Evolutionary conservation across 2,329 filamentous ascomycete species (phyloP).

Genomic region (Lecanoromycetidae sp.): DNA sequence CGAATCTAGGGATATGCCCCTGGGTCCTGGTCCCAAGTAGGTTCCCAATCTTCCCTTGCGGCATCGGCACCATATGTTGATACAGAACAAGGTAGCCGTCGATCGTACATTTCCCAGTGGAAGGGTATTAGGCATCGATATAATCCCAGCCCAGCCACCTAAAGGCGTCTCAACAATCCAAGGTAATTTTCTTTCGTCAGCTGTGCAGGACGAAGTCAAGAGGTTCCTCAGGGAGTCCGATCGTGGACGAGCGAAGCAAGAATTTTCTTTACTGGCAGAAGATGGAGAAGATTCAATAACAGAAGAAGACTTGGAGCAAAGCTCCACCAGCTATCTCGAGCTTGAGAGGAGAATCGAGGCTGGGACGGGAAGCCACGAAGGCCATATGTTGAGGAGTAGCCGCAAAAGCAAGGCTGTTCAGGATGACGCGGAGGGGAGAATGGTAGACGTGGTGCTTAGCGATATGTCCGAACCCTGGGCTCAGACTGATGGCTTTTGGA

Average conservation of each 20-base stretch:
- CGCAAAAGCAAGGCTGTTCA: conserved; percentile 20
- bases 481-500: conserved; percentile 64
- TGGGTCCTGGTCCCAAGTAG: conserved; percentile 49
- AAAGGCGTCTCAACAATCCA: conserved; percentile 88
- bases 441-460: conserved; percentile 87
- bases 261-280: conserved; percentile 17
- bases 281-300: conserved; percentile 19
- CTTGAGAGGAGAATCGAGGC: conserved; percentile 37
- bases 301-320: conserved; percentile 29
- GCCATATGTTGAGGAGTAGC: conserved; percentile 18
- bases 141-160: conserved; percentile 85
- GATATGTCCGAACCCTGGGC: conserved; percentile 99
- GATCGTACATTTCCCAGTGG: conserved; percentile 65
- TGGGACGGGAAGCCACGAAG: conserved; percentile 10
- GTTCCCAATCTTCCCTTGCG: neutral
- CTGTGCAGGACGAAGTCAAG: conserved; percentile 64
- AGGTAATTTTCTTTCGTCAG: conserved; percentile 72
- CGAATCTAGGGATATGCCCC: conserved; percentile 38
- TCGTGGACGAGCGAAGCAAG: conserved; percentile 40
- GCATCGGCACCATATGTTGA: neutral
- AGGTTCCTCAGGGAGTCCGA: conserved; percentile 58
- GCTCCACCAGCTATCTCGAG: conserved; percentile 52
- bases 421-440: conserved; percentile 38
- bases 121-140: conserved; percentile 78
- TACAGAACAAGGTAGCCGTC: conserved; percentile 54